These are phyloP conservation scores for Tagetes erecta DNA, from an alignment of 129 eudicot genomes.

Conservation along the genomic window DNA sequence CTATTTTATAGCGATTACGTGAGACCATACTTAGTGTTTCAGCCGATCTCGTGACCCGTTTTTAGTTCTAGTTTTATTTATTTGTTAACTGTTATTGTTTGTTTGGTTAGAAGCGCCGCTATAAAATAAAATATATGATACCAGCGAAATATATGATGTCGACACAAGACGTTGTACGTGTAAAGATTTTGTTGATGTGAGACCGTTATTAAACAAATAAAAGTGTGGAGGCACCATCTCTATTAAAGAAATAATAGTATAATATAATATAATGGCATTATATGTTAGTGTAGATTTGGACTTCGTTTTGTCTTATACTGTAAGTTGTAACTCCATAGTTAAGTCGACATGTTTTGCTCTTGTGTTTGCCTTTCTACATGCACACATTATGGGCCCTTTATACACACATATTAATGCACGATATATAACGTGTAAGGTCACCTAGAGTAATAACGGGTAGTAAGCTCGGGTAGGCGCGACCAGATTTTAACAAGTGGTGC, in stretches of 20 bases:
- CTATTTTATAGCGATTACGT: too few species aligned
- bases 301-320: slow-evolving; percentile 26
- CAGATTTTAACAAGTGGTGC: too few species aligned
- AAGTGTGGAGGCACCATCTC: slow-evolving; percentile 26
- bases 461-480: too few species aligned
- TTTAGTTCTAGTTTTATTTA: too few species aligned
- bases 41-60: too few species aligned
- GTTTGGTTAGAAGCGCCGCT: neutral
- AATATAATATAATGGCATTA: neutral
- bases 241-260: neutral
- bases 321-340: slow-evolving; percentile 24
- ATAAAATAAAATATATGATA: neutral
- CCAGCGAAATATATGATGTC: neutral
- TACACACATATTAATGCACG: neutral
- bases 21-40: too few species aligned
- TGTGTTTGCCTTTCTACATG: slow-evolving; percentile 23
- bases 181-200: neutral
- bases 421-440: too few species aligned
- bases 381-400: slow-evolving; percentile 23
- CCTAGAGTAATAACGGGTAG: too few species aligned
- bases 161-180: neutral
- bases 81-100: too few species aligned
- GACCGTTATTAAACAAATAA: neutral
- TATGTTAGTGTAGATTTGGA: slow-evolving; percentile 16
- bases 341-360: slow-evolving; percentile 22